Percentiles rank a stretch among this genome's conserved stretches.
phyloP scores from a whole-genome alignment of 169 alveolate genomes.

The Eimeria tenella region DNA sequence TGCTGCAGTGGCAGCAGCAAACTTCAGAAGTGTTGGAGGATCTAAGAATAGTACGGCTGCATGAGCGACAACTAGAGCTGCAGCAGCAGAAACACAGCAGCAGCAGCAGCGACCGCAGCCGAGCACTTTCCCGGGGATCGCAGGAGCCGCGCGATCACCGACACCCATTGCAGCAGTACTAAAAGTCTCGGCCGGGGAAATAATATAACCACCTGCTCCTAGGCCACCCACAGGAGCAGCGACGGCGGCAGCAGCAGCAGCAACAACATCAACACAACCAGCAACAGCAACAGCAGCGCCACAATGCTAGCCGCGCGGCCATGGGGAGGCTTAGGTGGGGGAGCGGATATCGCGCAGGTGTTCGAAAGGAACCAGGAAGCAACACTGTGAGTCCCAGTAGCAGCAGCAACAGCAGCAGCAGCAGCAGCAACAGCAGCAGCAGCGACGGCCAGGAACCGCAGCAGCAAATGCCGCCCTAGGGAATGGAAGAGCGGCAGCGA shows the following conservation, averaged over 20 bases:
- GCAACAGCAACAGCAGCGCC: conserved; percentile 42
- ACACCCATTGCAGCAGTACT: neutral
- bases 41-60: neutral
- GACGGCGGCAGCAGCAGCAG: conserved; percentile 20
- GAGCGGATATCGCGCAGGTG: conserved; percentile 89
- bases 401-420: neutral
- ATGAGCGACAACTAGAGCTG: neutral
- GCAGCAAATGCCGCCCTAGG: neutral
- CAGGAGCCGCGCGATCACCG: neutral
- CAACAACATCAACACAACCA: neutral
- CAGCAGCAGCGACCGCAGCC: neutral
- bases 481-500: neutral
- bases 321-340: conserved; percentile 38
- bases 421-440: neutral
- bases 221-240: neutral
- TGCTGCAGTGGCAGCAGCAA: conserved; percentile 24
- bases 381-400: conserved; percentile 84
- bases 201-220: too few relatives aligned
- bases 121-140: neutral
- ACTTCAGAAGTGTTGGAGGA: neutral
- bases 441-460: neutral
- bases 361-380: conserved; percentile 95
- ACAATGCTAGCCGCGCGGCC: conserved; percentile 41
- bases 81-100: neutral
- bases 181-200: neutral